Conservation (phyloP, 768 basidiomycete species). For the Russula lepida region DNA sequence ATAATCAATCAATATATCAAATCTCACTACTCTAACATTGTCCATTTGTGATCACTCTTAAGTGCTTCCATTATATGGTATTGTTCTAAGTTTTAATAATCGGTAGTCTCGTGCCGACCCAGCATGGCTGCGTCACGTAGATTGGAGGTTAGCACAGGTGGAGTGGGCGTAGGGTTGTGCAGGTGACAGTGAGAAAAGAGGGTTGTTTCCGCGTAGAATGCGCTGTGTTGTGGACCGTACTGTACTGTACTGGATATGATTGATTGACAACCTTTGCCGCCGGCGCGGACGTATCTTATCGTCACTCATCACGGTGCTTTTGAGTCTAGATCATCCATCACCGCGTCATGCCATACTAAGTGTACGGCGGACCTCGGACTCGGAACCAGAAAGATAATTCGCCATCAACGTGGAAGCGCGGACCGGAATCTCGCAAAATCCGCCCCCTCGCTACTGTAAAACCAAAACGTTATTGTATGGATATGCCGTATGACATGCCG, state of each 20-base stretch:
- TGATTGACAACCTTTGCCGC: not conserved
- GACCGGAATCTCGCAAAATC: not conserved
- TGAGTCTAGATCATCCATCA: not conserved
- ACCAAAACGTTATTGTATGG: not conserved
- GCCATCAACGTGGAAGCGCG: not conserved
- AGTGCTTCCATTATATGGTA: not conserved
- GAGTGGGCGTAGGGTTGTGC: constrained; percentile 6
- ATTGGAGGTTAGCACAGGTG: not conserved
- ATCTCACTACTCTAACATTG: not conserved
- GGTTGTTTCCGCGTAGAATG: not conserved
- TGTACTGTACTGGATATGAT: not conserved
- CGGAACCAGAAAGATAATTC: not conserved
- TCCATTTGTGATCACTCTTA: not conserved
- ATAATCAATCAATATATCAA: not conserved
- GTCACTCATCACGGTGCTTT: not conserved
- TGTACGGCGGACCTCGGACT: not conserved
- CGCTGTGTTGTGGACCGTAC: not conserved
- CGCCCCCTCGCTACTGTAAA: not conserved
- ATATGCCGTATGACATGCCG: not conserved
- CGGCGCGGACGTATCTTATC: not conserved
- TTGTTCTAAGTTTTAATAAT: not conserved
- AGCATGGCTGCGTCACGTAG: not conserved
- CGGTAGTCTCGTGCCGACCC: not conserved
- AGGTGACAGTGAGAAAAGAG: constrained; percentile 9
- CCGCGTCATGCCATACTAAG: not conserved